phyloP scores from a whole-genome alignment of 139 green algal species.

The Tetradesmus obliquus region DNA sequence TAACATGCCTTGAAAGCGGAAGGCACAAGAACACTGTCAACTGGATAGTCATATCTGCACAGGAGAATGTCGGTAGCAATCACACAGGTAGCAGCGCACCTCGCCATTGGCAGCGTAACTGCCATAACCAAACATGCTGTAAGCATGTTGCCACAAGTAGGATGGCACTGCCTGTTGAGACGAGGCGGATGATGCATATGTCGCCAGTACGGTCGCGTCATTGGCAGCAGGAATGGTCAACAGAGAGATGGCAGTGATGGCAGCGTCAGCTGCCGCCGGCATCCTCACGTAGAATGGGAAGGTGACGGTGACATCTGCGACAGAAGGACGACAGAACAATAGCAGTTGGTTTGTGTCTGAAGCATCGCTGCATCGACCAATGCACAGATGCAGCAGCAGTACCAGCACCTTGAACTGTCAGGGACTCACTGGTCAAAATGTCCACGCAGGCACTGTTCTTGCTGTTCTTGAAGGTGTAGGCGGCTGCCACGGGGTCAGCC shows the following conservation, averaged over 20 bases:
- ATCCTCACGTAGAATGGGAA: conserved; percentile 10
- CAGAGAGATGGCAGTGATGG: conserved; percentile 37
- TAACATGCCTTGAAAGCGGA: no score
- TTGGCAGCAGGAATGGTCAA: conserved; percentile 33
- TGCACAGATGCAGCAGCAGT: background rate
- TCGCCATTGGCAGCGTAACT: background rate
- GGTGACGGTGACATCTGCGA: background rate
- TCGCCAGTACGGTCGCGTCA: background rate
- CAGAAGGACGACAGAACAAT: background rate
- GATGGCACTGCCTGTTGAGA: background rate
- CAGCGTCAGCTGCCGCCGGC: background rate
- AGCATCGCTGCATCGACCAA: no score
- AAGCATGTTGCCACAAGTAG: conserved; percentile 7
- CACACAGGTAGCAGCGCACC: background rate
- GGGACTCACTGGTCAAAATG: background rate
- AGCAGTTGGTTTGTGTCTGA: no score
- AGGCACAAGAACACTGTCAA: no score
- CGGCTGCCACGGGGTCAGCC: background rate
- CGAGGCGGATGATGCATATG: background rate
- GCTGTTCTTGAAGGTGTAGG: conserved; percentile 11
- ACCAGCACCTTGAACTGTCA: background rate
- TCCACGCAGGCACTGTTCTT: background rate
- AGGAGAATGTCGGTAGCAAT: no score
- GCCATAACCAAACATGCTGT: conserved; percentile 37
- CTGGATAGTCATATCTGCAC: no score